Evolutionary conservation across 2,329 filamentous ascomycete species (phyloP).

Genomic region (Orbilia quercus): DNA sequence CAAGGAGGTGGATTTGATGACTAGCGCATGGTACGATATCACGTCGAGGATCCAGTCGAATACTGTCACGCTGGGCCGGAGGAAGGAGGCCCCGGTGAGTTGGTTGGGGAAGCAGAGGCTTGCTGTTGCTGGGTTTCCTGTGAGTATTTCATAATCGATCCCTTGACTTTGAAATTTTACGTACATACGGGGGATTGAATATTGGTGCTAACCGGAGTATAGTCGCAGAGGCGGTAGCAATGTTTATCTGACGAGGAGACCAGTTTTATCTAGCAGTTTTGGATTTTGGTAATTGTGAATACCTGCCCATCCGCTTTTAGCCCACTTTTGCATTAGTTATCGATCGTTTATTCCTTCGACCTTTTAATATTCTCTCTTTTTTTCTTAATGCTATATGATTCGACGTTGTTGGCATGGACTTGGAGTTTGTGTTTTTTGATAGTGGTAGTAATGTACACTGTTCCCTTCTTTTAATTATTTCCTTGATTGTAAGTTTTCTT

Average conservation of each 20-base stretch:
- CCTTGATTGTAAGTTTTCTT: neutral
- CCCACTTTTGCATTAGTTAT: no score
- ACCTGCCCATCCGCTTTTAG: slow-evolving; percentile 9
- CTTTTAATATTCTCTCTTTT: neutral
- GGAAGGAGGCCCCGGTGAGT: slow-evolving; percentile 79
- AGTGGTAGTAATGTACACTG: slow-evolving; percentile 10
- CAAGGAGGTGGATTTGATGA: slow-evolving; percentile 80
- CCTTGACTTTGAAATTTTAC: slow-evolving; percentile 1
- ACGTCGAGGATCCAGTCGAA: slow-evolving; percentile 83
- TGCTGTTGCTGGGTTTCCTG: slow-evolving; percentile 53
- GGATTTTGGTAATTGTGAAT: slow-evolving; percentile 19
- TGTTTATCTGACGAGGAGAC: no score
- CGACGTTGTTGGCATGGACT: slow-evolving; percentile 54
- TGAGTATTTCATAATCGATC: slow-evolving; percentile 15
- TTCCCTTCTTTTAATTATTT: slow-evolving; percentile 2
- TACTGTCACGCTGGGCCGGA: slow-evolving; percentile 79
- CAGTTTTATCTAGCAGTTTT: slow-evolving; percentile 5
- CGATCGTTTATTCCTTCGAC: neutral
- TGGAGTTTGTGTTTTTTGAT: slow-evolving; percentile 54
- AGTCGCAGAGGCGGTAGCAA: slow-evolving; percentile 21
- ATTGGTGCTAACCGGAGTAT: slow-evolving; percentile 2
- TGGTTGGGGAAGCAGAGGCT: slow-evolving; percentile 84
- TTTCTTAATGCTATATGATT: slow-evolving; percentile 15
- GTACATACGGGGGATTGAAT: neutral
- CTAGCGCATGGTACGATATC: slow-evolving; percentile 88